Conservation (phyloP, 2,329 filamentous ascomycete species). For the Onygena corvina region DNA sequence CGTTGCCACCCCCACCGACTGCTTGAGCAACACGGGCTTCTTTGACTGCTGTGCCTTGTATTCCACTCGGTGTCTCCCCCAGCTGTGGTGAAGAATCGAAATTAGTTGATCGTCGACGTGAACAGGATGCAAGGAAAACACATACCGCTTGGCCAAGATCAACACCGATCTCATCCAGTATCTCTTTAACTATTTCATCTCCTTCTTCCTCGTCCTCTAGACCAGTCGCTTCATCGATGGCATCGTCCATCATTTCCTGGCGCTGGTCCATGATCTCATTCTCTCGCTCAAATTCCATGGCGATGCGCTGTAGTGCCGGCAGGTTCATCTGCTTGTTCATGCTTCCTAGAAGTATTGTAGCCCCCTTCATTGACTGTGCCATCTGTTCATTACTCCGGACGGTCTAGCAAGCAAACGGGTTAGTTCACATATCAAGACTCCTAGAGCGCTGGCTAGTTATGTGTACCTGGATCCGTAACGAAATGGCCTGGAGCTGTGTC, state of each 20-base stretch:
- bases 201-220: slow-evolving; percentile 85
- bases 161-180: slow-evolving; percentile 91
- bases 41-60: slow-evolving; percentile 60
- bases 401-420: slow-evolving; percentile 42
- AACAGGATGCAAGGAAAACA: slow-evolving; percentile 17
- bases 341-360: slow-evolving; percentile 78
- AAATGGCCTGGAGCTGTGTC: slow-evolving; percentile 92
- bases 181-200: slow-evolving; percentile 92
- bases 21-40: slow-evolving; percentile 78
- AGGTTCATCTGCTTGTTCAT: slow-evolving; percentile 99
- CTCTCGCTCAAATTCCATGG: slow-evolving; percentile 97
- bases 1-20: slow-evolving; percentile 51
- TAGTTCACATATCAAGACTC: not conserved
- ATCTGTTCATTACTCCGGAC: slow-evolving; percentile 98
- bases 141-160: slow-evolving; percentile 81
- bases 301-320: slow-evolving; percentile 85
- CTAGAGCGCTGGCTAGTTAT: not conserved
- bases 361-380: slow-evolving; percentile 99
- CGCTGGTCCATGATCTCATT: slow-evolving; percentile 99
- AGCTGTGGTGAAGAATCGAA: slow-evolving; percentile 46
- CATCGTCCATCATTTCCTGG: slow-evolving; percentile 99
- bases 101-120: slow-evolving; percentile 17
- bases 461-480: slow-evolving; percentile 74
- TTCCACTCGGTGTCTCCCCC: slow-evolving; percentile 75
- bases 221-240: slow-evolving; percentile 92